A percentile compares a stretch with the other conserved stretches of the same genome.
phyloP scores from a whole-genome alignment of 2,329 filamentous ascomycete genomes.

The Epicoccum sorghinum region DNA sequence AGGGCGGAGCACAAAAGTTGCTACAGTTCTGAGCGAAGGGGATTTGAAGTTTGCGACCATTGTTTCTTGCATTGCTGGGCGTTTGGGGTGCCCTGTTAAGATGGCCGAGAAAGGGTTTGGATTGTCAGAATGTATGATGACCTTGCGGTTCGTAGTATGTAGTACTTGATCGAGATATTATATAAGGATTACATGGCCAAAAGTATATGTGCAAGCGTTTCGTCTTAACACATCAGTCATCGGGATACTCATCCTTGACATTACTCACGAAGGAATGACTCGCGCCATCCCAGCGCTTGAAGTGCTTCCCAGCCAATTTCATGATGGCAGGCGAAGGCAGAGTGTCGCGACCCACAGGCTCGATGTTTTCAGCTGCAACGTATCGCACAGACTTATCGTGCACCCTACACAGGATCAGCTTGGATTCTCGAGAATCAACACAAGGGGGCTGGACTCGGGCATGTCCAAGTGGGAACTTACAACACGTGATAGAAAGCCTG shows the following conservation, averaged over 20 bases:
- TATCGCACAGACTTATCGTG: constrained; percentile 73
- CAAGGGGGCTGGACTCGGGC: too few species aligned
- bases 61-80: constrained; percentile 21
- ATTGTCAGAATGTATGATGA: neutral
- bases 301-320: constrained; percentile 78
- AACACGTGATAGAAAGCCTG: constrained; percentile 86
- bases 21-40: constrained; percentile 39
- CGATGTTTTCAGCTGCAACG: constrained; percentile 81
- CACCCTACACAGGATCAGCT: constrained; percentile 53
- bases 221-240: constrained; percentile 64
- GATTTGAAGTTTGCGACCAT: neutral
- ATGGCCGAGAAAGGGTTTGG: neutral
- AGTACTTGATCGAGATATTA: neutral
- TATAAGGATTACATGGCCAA: neutral
- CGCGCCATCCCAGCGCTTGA: constrained; percentile 79
- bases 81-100: constrained; percentile 16
- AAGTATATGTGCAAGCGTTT: neutral
- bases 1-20: constrained; percentile 47
- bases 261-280: constrained; percentile 81
- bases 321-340: constrained; percentile 66
- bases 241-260: constrained; percentile 79
- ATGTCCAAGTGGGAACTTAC: constrained; percentile 61
- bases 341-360: constrained; percentile 42
- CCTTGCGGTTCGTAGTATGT: neutral
- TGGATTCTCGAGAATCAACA: neutral